phyloP scores from a whole-genome alignment of 2,329 filamentous ascomycete species.

The Aspergillus fischeri region DNA sequence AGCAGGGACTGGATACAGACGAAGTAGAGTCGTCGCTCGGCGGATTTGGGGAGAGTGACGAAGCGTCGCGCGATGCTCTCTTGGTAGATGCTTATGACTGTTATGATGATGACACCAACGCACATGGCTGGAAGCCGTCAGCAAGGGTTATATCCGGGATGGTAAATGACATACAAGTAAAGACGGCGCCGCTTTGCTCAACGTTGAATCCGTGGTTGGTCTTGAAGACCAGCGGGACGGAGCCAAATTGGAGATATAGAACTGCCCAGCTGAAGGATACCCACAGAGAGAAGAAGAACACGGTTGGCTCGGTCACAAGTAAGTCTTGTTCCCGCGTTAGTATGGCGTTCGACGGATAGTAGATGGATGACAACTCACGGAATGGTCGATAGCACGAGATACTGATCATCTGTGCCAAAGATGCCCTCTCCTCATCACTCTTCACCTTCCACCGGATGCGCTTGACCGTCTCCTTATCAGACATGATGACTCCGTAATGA shows the following conservation, averaged over 20 bases:
- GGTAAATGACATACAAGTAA: conserved; percentile 45
- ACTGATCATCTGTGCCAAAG: conserved; percentile 64
- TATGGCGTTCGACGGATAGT: background rate
- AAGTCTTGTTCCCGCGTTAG: conserved; percentile 37
- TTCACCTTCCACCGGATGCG: conserved; percentile 77
- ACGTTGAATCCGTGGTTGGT: conserved; percentile 64
- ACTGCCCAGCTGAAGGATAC: conserved; percentile 86
- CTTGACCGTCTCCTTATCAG: conserved; percentile 30
- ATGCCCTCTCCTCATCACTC: conserved; percentile 70
- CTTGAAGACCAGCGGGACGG: conserved; percentile 73
- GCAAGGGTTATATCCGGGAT: background rate
- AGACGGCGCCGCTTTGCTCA: conserved; percentile 66
- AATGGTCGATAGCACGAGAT: conserved; percentile 76
- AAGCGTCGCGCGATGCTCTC: conserved; percentile 59
- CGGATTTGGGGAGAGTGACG: conserved; percentile 47
- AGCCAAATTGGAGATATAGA: conserved; percentile 78
- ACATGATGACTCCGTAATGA: conserved; percentile 52
- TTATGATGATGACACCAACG: conserved; percentile 62
- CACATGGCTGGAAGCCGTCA: conserved; percentile 56
- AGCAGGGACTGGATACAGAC: conserved; percentile 70
- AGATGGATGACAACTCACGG: conserved; percentile 37
- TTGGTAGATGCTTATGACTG: conserved; percentile 66
- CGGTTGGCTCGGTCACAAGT: conserved; percentile 60
- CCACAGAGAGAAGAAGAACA: conserved; percentile 78
- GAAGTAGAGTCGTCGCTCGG: conserved; percentile 80